Evolutionary conservation across 2,329 filamentous ascomycete species (phyloP), one percentile per base, ranked within the genome.

Genomic region (Aspergillus sp.): DNA sequence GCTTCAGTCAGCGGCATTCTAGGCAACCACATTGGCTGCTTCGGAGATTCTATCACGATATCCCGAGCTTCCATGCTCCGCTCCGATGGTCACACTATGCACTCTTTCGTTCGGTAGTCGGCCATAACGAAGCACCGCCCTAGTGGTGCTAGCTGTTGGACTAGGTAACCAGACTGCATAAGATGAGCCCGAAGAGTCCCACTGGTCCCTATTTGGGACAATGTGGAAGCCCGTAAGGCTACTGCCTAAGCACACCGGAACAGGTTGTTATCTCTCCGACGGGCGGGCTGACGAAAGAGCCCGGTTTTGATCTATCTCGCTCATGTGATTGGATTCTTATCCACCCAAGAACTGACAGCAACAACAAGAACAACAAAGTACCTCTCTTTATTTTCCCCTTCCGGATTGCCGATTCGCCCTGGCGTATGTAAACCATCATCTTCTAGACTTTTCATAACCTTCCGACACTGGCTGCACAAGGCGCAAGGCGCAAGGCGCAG

Each of bases 1-100:
- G 13, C n/a, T 52, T 59, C 39, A 57, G 64, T 69, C 66, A 69
- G 66, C 67, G 44, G 51, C 7, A 63, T 67, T 68, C 53, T 5
- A 3, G 2, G 3, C 11, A 10, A n/a, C 32, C 13, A 60, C 10
- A 69, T 67, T 68, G 67, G 67, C 27, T 48, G 21, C 19, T 19
- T 38, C 56, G 57, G 55, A 55, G 41, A 48, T 48, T 39, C 48
- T 44, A 38, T 50, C 52, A 59, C 27, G 32, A 48, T 25, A 54
- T 60, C 52, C 57, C 19, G 52, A 59, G n/a, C 41, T 36, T 60
- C 54, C 39, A 49, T 56, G 47, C 51, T 49, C 42, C 54, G 57
- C 32, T 38, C 30, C 21, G 25, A 15, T 11, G n/a, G 39, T 44
- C 36, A 41, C 39, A 44, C 36, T 54, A 30, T 27, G 50, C 50